Evolutionary conservation across 1,139 yeast genomes (phyloP), one percentile per base, ranked within the genome.

Genomic region (Pichia sorboxylosa): DNA sequence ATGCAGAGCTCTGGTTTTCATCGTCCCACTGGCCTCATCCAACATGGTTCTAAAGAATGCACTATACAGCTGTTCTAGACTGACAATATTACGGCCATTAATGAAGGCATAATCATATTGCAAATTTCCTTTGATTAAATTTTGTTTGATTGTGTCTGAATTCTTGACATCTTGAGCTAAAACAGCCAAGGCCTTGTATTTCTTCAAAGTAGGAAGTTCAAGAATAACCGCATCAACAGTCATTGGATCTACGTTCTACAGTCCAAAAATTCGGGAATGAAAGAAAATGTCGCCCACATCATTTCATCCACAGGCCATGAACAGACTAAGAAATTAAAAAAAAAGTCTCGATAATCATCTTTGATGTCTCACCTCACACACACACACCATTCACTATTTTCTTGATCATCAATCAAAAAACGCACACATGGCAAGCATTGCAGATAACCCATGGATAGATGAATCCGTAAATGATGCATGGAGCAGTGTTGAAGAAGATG

Each of bases 11-110:
- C 58, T 64, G 2, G 79, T 65, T 38, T 73, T 57, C 47, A 63
- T 49, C 30, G 47, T 56, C 17, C 60, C 64, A 23, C 57, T 55
- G 0, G 51, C 47, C 7, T 47, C 39, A 41, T 71, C 78, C 16
- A 62, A 44, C 6, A 73, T 44, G 4, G 72, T 65, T 36, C 73
- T 58, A 43, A 69, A 68, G 1, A 65, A 44, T 1, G 76, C 71
- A 18, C 70, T 57, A 27, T 58, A 48, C 6, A 73, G 33, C 37
- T 72, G 79, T 36, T 69, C 75, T 4, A 55, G 30, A 0, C 71
- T 63, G 6, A 62, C 43, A 2, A 66, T 43, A n/a, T 63, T 55
- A 6, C 47, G 47, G 1, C 73, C 65, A 37, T 67, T 64, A 31
- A 73, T 57, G 42, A 72, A 63, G 3, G 75, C 72, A 48, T 52